Evolutionary conservation across 345 rosid species (phyloP).

Genomic region (Eutrema heterophyllum): DNA sequence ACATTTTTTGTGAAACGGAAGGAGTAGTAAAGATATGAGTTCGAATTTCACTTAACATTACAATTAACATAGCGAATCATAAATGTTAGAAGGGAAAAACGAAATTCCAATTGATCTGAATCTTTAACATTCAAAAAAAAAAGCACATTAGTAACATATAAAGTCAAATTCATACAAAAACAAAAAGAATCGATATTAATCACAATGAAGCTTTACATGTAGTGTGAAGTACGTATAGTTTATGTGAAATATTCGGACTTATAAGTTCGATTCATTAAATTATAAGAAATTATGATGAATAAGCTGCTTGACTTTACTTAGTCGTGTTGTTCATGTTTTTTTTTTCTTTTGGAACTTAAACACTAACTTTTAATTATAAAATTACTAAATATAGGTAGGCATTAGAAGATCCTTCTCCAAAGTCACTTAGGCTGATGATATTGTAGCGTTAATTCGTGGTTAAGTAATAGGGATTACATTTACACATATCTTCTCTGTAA

Average conservation of each 20-base stretch:
- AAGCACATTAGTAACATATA: not conserved
- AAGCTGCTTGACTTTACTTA: slow-evolving; percentile 29
- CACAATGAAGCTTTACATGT: not conserved
- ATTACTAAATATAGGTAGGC: slow-evolving; percentile 24
- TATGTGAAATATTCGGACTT: not conserved
- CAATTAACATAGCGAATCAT: not conserved
- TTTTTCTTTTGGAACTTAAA: slow-evolving; percentile 11
- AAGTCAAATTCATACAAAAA: not conserved
- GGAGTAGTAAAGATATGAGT: not conserved
- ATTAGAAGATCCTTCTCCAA: slow-evolving; percentile 16
- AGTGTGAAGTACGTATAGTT: not conserved
- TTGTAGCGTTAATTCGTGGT: slow-evolving; percentile 18
- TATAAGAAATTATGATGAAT: not conserved
- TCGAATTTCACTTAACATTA: not conserved
- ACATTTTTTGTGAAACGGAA: too few relatives aligned
- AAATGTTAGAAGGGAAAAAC: not conserved
- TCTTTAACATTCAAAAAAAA: not conserved
- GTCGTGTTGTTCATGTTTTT: slow-evolving; percentile 13
- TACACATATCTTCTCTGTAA: not conserved
- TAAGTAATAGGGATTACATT: slow-evolving; percentile 28
- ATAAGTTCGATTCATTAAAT: not conserved
- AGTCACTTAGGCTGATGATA: slow-evolving; percentile 13
- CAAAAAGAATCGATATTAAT: not conserved
- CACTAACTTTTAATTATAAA: slow-evolving; percentile 23
- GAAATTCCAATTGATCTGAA: not conserved